Evolutionary conservation across 768 basidiomycete genomes (phyloP), one percentile per base, ranked within the genome.

Genomic region (Boletus fagicola): DNA sequence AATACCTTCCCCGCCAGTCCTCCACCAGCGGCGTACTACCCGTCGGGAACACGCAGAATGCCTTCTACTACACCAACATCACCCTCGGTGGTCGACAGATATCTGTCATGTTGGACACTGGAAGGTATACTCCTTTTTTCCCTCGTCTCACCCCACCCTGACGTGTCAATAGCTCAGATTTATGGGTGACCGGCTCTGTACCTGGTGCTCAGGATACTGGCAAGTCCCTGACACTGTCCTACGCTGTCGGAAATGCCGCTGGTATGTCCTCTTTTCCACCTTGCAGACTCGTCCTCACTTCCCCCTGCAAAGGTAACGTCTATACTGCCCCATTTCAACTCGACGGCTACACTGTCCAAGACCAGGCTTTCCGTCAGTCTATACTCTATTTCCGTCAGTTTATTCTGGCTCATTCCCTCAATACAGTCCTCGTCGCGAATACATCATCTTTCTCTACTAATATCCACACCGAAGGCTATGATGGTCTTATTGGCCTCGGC

Each of bases 401-500:
- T 18, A 28, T n/a, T 53, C 31, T 35, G 12, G 18, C 53, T 52
- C 20, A 59, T 22, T 39, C 40, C 18, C 0, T 15, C 28, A 42
- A 63, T 40, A 15, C 62, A 90, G 88, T 90, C 39, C 76, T 85
- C 28, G 88, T 89, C 35, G 65, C 75, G 2, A 78, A 90, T 62
- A 82, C 84, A 5, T 82, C 81, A 44, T 76, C 80, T 11, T 90
- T 92, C 69, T 82, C 86, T 5, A 71, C 79, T 16, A 72, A 88
- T 62, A 83, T 87, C 65, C 72, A 78, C 36, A 49, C 78, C 3
- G 81, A 88, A 65, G 86, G 84, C 0, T 87, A 83, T 61, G 80
- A 85, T 55, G 90, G 90, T 40, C 81, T 92, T 20, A 75, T 92
- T 30, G 90, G 90, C 24, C 80, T 92, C 18, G 90, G 90, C n/a